Conservation (phyloP, 202 grass and related monocot species). For the Musa balbisiana region DNA sequence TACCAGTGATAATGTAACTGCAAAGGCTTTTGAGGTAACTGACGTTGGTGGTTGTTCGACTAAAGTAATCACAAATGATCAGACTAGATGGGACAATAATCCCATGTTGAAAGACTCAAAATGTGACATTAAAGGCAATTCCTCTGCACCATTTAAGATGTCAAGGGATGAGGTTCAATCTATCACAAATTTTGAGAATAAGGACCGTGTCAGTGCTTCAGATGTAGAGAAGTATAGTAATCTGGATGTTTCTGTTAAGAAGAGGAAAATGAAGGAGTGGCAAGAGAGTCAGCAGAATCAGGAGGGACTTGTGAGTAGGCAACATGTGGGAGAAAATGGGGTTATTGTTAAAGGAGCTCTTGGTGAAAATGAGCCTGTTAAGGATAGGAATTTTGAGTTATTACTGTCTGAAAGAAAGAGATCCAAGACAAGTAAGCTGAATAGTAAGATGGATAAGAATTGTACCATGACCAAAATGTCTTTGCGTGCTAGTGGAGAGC, state of each 20-base stretch:
- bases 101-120: not conserved
- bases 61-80: not conserved
- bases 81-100: not conserved
- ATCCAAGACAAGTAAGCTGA: constrained; percentile 16
- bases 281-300: constrained; percentile 25
- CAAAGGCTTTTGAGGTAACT: not conserved
- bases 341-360: constrained; percentile 27
- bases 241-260: constrained; percentile 28
- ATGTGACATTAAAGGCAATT: not conserved
- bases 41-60: not conserved
- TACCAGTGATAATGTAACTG: not conserved
- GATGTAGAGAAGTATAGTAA: constrained; percentile 25
- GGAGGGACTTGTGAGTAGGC: constrained; percentile 14
- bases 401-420: constrained; percentile 38
- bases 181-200: constrained; percentile 21
- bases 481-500: not conserved
- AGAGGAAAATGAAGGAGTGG: constrained; percentile 34
- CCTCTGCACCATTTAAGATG: constrained; percentile 29
- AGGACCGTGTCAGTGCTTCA: constrained; percentile 16
- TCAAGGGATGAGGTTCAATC: constrained; percentile 18
- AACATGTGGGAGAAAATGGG: constrained; percentile 1
- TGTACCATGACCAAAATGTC: not conserved
- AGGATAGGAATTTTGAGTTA: constrained; percentile 45
- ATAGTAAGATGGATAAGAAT: constrained; percentile 25
- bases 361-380: constrained; percentile 30